phyloP scores from a whole-genome alignment of 2,329 filamentous ascomycete genomes.

The Beauveria sp. region DNA sequence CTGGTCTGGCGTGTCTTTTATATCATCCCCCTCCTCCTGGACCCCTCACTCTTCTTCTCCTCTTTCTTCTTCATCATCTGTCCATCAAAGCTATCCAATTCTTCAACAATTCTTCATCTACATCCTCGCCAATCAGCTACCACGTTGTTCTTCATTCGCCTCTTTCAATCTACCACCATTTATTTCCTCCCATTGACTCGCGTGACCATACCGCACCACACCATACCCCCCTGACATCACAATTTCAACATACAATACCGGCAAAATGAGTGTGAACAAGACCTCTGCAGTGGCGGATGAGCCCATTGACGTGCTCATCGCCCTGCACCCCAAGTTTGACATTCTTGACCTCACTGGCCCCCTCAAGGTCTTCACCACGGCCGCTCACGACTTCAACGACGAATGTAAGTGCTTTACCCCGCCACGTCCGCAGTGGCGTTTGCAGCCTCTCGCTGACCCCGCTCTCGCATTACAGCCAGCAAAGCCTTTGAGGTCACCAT shows the following conservation, averaged over 20 bases:
- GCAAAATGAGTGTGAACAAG: constrained; percentile 51
- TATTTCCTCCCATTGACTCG: constrained; percentile 9
- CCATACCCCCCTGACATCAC: constrained; percentile 9
- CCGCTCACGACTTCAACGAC: constrained; percentile 47
- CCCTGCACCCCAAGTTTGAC: constrained; percentile 53
- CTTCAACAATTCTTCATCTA: constrained; percentile 14
- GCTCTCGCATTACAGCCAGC: constrained; percentile 32
- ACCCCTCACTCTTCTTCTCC: constrained; percentile 2
- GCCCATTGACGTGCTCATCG: constrained; percentile 53
- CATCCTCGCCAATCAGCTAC: constrained; percentile 17
- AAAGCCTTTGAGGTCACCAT: constrained; percentile 54
- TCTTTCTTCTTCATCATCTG: constrained; percentile 10
- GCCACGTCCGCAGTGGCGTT: background rate
- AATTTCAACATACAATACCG: constrained; percentile 21
- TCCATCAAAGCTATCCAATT: background rate
- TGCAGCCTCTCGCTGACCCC: constrained; percentile 5
- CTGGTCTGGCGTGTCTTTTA: background rate
- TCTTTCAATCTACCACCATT: background rate
- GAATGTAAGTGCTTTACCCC: constrained; percentile 34
- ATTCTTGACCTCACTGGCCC: constrained; percentile 51
- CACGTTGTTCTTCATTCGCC: constrained; percentile 10
- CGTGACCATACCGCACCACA: background rate
- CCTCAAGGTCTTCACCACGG: constrained; percentile 42
- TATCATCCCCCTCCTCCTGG: constrained; percentile 7
- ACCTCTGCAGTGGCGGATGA: constrained; percentile 51